Conservation (phyloP, 2,329 filamentous ascomycete genomes). For the Ceratocystis diversiconidia region DNA sequence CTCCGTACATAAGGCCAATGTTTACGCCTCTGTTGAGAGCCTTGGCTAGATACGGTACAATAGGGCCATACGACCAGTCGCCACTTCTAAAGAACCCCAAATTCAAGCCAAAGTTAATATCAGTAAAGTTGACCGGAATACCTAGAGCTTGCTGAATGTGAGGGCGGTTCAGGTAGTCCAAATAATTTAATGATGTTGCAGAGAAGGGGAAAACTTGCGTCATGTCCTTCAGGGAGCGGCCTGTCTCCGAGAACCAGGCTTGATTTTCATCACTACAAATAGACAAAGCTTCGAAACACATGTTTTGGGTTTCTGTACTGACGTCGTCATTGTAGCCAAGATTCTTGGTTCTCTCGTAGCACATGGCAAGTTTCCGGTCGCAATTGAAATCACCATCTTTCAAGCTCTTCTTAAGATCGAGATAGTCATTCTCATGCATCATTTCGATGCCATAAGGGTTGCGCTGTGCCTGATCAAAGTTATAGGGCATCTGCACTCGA, state of each 20-base stretch:
- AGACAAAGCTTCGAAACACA: conserved; percentile 23
- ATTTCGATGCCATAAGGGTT: conserved; percentile 52
- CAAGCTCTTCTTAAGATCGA: conserved; percentile 21
- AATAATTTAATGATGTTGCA: conserved; percentile 47
- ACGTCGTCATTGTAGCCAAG: conserved; percentile 32
- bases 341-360: conserved; percentile 24
- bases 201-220: conserved; percentile 42
- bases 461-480: conserved; percentile 42
- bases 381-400: neutral
- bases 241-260: conserved; percentile 24
- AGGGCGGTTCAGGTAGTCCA: conserved; percentile 49
- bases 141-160: conserved; percentile 45
- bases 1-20: conserved; percentile 57
- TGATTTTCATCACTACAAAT: neutral
- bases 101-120: conserved; percentile 51
- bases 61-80: conserved; percentile 13
- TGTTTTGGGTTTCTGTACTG: neutral
- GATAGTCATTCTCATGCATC: conserved; percentile 27
- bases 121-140: conserved; percentile 44
- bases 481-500: conserved; percentile 43
- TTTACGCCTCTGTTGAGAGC: conserved; percentile 49
- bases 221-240: conserved; percentile 47
- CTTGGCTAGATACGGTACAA: conserved; percentile 35
- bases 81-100: conserved; percentile 30
- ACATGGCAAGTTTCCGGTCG: neutral